Percentiles rank a stretch among this genome's conserved stretches.
phyloP scores from a whole-genome alignment of 73 alveolate species.

The Symbiodinium natans region DNA sequence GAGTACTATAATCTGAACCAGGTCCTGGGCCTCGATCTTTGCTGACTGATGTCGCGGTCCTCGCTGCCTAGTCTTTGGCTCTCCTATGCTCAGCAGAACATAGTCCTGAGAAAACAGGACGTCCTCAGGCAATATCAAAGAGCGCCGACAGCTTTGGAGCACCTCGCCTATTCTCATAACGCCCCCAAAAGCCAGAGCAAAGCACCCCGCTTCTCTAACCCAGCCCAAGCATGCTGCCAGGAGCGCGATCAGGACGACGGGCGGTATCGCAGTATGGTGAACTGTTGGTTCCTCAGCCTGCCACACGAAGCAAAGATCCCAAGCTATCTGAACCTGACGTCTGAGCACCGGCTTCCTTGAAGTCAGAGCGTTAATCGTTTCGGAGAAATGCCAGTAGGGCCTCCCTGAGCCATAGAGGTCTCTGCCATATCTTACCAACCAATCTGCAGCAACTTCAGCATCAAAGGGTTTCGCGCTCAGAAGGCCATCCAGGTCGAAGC shows the following conservation, averaged over 20 bases:
- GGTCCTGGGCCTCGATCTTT: neutral
- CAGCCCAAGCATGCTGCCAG: neutral
- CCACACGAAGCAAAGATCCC: conserved; percentile 10
- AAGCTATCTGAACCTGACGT: neutral
- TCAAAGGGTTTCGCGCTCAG: neutral
- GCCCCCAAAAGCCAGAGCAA: neutral
- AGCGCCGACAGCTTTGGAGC: neutral
- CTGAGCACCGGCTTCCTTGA: neutral
- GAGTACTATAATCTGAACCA: neutral
- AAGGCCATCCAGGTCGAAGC: neutral
- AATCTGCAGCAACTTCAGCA: neutral
- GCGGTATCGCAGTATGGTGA: neutral
- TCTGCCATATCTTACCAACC: neutral
- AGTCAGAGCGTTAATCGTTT: conserved; percentile 11
- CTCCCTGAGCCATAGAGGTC: conserved; percentile 3
- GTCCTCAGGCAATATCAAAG: neutral
- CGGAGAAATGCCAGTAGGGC: neutral
- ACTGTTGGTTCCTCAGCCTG: neutral
- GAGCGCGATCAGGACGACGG: neutral
- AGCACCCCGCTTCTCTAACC: neutral
- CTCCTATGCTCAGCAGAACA: neutral
- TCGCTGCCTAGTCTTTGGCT: neutral
- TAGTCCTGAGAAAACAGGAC: neutral
- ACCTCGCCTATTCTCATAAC: neutral
- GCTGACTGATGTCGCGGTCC: neutral